Percentiles rank a stretch among this genome's conserved stretches.
Evolutionary conservation across 2,329 filamentous ascomycete genomes (phyloP).

Genomic region (Fusarium hostae): DNA sequence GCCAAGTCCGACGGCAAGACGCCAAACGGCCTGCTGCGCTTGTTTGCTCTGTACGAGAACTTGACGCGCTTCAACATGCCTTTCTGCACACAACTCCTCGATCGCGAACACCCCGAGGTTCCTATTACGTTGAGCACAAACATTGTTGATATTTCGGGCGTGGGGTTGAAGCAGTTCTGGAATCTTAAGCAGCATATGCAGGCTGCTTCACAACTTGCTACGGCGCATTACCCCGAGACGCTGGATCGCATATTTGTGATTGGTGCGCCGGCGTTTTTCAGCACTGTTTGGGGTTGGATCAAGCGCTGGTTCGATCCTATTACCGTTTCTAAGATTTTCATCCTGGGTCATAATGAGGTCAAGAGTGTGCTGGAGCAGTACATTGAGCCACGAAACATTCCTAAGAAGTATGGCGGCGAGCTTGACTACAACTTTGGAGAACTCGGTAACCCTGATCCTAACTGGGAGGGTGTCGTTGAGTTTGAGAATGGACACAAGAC

Average conservation of each 20-base stretch:
- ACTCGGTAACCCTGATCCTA: constrained; percentile 76
- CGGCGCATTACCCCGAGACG: constrained; percentile 94
- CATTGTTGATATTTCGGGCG: constrained; percentile 90
- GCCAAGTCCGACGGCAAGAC: constrained; percentile 74
- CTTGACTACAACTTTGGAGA: constrained; percentile 86
- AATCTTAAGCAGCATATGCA: constrained; percentile 95
- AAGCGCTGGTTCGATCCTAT: constrained; percentile 96
- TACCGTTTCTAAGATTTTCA: constrained; percentile 96
- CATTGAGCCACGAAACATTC: constrained; percentile 85
- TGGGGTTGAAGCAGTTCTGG: constrained; percentile 95
- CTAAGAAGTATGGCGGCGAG: constrained; percentile 88
- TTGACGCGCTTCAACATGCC: constrained; percentile 88
- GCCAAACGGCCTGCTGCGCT: constrained; percentile 79
- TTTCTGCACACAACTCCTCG: constrained; percentile 78
- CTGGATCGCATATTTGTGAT: constrained; percentile 77
- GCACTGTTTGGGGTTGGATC: constrained; percentile 93
- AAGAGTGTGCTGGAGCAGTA: constrained; percentile 81
- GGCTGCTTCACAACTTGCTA: constrained; percentile 86
- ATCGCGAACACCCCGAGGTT: constrained; percentile 79
- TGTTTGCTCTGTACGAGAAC: constrained; percentile 95
- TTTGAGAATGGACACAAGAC: constrained; percentile 65
- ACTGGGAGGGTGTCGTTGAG: constrained; percentile 59
- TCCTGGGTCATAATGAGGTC: constrained; percentile 79
- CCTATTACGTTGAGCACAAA: constrained; percentile 94
- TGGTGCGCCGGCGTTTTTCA: constrained; percentile 89